Conservation (phyloP, 2,329 filamentous ascomycete genomes). For the Aureobasidium zeae region DNA sequence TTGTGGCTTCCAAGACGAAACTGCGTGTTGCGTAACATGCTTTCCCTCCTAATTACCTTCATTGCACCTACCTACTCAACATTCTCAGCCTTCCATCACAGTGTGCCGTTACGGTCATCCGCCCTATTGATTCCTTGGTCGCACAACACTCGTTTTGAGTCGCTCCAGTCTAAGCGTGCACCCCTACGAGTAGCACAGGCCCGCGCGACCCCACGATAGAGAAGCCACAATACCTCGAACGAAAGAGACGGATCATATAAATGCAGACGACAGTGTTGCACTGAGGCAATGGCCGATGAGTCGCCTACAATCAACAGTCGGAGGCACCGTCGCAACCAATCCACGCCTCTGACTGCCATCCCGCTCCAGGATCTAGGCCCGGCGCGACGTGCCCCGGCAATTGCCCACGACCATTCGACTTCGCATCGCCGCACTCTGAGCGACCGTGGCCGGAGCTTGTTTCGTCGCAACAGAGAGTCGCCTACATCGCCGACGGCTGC, state of each 20-base stretch:
- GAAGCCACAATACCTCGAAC: no score
- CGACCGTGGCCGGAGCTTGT: conserved; percentile 39
- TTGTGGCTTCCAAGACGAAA: conserved; percentile 10
- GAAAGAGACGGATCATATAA: conserved; percentile 5
- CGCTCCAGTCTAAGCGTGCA: no score
- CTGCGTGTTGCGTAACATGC: conserved; percentile 11
- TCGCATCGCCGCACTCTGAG: conserved; percentile 38
- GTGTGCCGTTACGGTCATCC: no score
- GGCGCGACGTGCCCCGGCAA: conserved; percentile 25
- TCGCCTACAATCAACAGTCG: conserved; percentile 18
- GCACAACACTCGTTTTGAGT: neutral
- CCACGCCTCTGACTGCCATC: conserved; percentile 52
- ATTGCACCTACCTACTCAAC: no score
- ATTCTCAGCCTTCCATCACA: no score
- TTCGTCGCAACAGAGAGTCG: conserved; percentile 33
- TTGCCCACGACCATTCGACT: conserved; percentile 22
- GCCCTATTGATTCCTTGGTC: neutral
- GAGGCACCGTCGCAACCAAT: conserved; percentile 36
- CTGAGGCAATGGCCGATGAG: conserved; percentile 26
- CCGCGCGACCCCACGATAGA: no score
- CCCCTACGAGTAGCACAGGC: no score
- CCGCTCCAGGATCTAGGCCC: conserved; percentile 52
- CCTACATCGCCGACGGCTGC: conserved; percentile 39
- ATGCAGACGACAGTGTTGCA: neutral
- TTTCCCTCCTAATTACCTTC: no score